Evolutionary conservation across 495 filamentous ascomycete genomes (phyloP).

Genomic region (Penicillium daleae): DNA sequence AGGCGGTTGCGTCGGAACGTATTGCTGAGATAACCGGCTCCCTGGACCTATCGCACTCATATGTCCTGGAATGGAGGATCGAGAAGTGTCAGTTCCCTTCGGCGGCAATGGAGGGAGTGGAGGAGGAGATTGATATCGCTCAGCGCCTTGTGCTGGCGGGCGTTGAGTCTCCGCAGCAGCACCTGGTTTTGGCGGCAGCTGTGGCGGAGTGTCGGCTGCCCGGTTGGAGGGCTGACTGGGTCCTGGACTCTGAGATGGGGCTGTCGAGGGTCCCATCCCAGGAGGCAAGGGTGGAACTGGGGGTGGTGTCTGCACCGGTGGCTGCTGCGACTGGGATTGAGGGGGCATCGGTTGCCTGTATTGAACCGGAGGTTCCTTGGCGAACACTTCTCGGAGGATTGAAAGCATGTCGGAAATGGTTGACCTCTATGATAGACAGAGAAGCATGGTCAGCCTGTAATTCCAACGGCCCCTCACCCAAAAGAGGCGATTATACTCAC

Average conservation of each 20-base stretch:
- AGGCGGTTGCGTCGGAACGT: conserved; percentile 15
- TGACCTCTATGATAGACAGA: conserved; percentile 62
- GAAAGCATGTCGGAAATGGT: conserved; percentile 78
- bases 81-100: conserved; percentile 36
- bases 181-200: conserved; percentile 41
- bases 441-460: conserved; percentile 10
- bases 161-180: conserved; percentile 24
- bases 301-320: conserved; percentile 47
- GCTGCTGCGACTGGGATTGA: conserved; percentile 43
- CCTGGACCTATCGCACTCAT: conserved; percentile 18
- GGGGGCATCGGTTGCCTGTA: conserved; percentile 60
- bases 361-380: conserved; percentile 90
- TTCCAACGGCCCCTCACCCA: background rate
- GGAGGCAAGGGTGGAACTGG: conserved; percentile 73
- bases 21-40: conserved; percentile 23
- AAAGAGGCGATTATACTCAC: conserved; percentile 57
- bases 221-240: conserved; percentile 22
- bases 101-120: conserved; percentile 48
- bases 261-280: conserved; percentile 50
- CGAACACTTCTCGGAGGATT: conserved; percentile 84
- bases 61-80: conserved; percentile 7
- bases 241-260: conserved; percentile 15
- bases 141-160: conserved; percentile 17
- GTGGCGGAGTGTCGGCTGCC: conserved; percentile 39
- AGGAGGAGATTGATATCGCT: conserved; percentile 40